Conservation (phyloP, 129 eudicot species). For the Chrysanthemum lavandulifolium region DNA sequence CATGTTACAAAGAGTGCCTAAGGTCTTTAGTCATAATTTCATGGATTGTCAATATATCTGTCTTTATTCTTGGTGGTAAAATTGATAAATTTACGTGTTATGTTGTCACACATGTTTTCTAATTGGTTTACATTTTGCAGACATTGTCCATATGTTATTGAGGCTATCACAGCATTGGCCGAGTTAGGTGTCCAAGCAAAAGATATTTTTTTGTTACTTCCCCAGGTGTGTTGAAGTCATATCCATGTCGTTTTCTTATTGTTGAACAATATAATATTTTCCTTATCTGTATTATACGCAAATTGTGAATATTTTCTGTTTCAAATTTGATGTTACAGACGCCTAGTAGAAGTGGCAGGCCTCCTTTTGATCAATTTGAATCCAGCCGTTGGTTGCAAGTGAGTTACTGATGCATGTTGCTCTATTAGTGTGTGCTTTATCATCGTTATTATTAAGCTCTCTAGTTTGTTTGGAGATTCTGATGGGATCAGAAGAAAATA, state of each 20-base stretch:
- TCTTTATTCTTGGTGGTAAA: not conserved
- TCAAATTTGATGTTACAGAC: slow-evolving; percentile 40
- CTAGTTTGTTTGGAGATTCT: not conserved
- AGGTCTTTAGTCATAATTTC: slow-evolving; percentile 40
- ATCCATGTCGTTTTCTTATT: slow-evolving; percentile 12
- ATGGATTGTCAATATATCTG: not conserved
- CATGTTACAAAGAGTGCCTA: slow-evolving; percentile 86
- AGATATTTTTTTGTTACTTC: slow-evolving; percentile 78
- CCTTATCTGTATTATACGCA: not conserved
- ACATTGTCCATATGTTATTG: slow-evolving; percentile 74
- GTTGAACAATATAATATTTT: not conserved
- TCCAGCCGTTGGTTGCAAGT: slow-evolving; percentile 92
- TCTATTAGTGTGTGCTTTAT: slow-evolving; percentile 1
- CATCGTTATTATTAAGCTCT: slow-evolving; percentile 1
- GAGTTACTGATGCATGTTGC: slow-evolving; percentile 22
- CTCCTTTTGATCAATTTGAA: slow-evolving; percentile 84
- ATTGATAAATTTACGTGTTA: not conserved
- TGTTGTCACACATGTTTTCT: slow-evolving; percentile 8
- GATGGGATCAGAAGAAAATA: no score
- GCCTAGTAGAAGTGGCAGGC: slow-evolving; percentile 81
- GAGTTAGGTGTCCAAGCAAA: slow-evolving; percentile 84
- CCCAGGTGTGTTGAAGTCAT: slow-evolving; percentile 62
- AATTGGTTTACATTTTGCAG: slow-evolving; percentile 40
- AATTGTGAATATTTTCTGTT: slow-evolving; percentile 11
- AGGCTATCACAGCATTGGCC: slow-evolving; percentile 86